Base-by-base conservation (phyloP, 2,329 filamentous ascomycete genomes). In the Colletotrichum gigasporum region DNA sequence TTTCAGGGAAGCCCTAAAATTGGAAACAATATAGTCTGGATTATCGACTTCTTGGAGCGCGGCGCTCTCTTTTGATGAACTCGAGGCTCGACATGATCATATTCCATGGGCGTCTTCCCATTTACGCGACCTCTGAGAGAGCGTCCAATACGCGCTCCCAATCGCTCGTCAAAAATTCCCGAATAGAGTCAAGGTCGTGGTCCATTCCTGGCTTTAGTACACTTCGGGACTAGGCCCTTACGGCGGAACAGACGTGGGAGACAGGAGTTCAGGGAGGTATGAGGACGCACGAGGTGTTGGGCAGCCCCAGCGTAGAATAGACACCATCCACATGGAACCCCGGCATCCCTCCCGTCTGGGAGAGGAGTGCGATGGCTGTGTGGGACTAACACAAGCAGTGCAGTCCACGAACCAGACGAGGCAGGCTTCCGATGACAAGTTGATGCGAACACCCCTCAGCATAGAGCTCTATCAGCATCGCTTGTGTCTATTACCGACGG, bases 161-260 rank as follows among this genome's bases (percentile, higher is more conserved):
- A 57, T 26, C 26, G 26, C 53, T 68, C 66, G 67, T 63, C 57
- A 68, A 68, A 67, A 63, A 63, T 67, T 67, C 50, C 67, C 67
- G 50, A 54, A 68, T 53, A 48, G 32, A 67, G 69, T 34, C 45
- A 65, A 65, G 67, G 69, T 86, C 84, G 30, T 52, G 22, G 28
- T 24, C 47, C 35, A 44, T 11, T 39, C 24, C 32, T 28, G 32
- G 45, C 14, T 22, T 66, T 54, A 68, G 52, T 56, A 41, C 47
- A 11, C n/a, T 57, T 67, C 41, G 16, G 48, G 66, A 51, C 37
- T 67, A 68, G 64, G 9, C 41, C 16, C 39, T 14, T 28, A 16
- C 28, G 16, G 44, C 28, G 35, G 18, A 53, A 26, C 30, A 39
- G 30, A 34, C 20, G 41, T 45, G 53, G 59, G 44, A 63, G 44